Evolutionary conservation across 441 rosid genomes (phyloP).

Genomic region (Bruguiera hainesii): DNA sequence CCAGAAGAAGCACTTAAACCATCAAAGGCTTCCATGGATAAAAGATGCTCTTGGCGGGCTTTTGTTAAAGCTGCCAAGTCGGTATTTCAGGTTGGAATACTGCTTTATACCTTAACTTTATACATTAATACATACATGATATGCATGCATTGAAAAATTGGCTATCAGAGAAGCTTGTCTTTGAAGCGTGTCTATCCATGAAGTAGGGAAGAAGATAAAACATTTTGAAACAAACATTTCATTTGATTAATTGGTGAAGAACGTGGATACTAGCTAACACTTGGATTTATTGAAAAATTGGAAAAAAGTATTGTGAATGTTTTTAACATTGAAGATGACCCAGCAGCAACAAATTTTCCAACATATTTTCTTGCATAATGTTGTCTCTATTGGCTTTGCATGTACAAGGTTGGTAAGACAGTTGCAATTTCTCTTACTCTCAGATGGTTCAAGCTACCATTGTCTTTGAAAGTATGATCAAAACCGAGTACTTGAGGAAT

Average conservation of each 20-base stretch:
- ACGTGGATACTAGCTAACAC: too few species aligned
- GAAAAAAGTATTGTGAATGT: too few species aligned
- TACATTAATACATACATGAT: too few species aligned
- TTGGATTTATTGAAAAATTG: too few species aligned
- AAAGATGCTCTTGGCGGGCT: constrained; percentile 47
- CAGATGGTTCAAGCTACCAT: constrained; percentile 61
- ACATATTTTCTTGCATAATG: not conserved
- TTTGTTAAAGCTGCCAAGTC: constrained; percentile 51
- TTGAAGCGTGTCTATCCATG: too few species aligned
- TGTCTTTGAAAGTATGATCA: constrained; percentile 52
- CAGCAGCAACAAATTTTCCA: too few species aligned
- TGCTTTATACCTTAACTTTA: not conserved
- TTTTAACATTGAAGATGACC: too few species aligned
- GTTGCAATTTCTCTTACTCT: constrained; percentile 4
- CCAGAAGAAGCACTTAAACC: constrained; percentile 43
- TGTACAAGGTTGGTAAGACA: not conserved
- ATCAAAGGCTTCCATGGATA: constrained; percentile 33
- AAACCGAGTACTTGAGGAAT: constrained; percentile 40
- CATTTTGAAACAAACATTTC: too few species aligned
- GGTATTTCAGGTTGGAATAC: constrained; percentile 43
- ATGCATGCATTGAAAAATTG: too few species aligned
- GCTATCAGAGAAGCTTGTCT: too few species aligned
- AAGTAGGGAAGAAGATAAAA: too few species aligned
- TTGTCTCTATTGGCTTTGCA: not conserved
- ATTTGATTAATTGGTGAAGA: too few species aligned